phyloP scores from a whole-genome alignment of 78 protist genomes.

The Chrysochromulina parva region DNA sequence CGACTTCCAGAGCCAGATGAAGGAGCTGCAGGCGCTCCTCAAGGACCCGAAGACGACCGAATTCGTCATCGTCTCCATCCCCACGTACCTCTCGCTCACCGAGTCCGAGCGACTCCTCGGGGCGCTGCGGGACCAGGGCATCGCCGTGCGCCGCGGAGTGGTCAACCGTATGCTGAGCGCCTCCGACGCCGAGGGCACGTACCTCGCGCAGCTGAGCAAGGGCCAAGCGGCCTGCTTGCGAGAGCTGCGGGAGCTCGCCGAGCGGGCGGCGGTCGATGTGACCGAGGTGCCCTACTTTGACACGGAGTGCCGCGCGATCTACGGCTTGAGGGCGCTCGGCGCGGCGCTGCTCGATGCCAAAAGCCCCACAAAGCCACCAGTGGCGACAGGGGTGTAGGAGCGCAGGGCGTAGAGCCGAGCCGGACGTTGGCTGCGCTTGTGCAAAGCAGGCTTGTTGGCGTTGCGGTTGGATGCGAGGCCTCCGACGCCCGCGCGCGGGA shows the following conservation, averaged over 20 bases:
- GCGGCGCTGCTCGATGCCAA: slow-evolving; percentile 1
- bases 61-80: slow-evolving; percentile 8
- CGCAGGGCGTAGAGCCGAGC: no score
- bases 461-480: no score
- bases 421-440: no score
- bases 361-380: no score
- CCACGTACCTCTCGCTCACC: neutral
- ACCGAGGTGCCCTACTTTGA: slow-evolving; percentile 34
- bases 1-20: slow-evolving; percentile 15
- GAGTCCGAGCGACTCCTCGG: slow-evolving; percentile 7
- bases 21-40: neutral
- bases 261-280: neutral
- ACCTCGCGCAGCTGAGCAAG: neutral
- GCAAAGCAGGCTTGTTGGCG: no score
- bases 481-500: no score
- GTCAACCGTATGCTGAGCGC: neutral
- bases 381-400: no score
- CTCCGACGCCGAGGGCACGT: neutral
- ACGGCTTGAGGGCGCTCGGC: slow-evolving; percentile 36
- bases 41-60: neutral
- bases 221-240: neutral
- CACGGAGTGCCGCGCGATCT: slow-evolving; percentile 9
- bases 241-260: neutral
- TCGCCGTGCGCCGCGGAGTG: neutral
- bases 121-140: neutral